These are phyloP conservation scores for Termitomyces heimii DNA, from an alignment of 768 basidiomycete species.

Conservation along the genomic window DNA sequence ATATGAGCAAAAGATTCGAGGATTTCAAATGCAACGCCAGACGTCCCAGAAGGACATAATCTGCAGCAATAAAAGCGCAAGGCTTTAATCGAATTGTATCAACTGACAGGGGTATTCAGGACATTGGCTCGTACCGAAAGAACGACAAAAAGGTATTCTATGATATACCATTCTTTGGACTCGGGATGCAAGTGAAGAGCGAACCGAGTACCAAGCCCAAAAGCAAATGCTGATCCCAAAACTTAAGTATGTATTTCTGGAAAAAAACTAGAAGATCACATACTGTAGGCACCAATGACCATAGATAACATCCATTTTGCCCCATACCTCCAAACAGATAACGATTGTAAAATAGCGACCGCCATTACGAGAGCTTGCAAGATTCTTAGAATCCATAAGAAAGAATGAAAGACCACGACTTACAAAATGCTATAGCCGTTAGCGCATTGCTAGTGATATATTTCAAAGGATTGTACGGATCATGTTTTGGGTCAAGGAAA, in stretches of 20 bases:
- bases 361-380: constrained; percentile 28
- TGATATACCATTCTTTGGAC: constrained; percentile 45
- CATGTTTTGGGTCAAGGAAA: constrained; percentile 43
- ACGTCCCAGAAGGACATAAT: constrained; percentile 62
- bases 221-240: constrained; percentile 39
- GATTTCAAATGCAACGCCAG: constrained; percentile 45
- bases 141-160: constrained; percentile 54
- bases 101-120: neutral
- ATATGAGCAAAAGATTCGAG: constrained; percentile 42
- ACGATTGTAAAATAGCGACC: constrained; percentile 39
- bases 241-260: neutral
- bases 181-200: constrained; percentile 49
- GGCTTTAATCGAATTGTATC: constrained; percentile 31
- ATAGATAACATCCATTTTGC: constrained; percentile 57
- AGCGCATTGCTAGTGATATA: constrained; percentile 52
- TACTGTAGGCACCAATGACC: constrained; percentile 55
- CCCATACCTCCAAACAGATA: constrained; percentile 35
- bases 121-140: constrained; percentile 38
- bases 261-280: constrained; percentile 13
- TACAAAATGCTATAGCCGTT: constrained; percentile 45
- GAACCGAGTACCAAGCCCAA: constrained; percentile 53
- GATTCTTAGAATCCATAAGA: neutral
- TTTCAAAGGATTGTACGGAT: constrained; percentile 45
- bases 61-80: constrained; percentile 68
- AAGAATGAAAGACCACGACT: constrained; percentile 7